Evolutionary conservation across 805 yeast species (phyloP), one percentile per base, ranked within the genome.

Genomic region (Candida tallmaniae): DNA sequence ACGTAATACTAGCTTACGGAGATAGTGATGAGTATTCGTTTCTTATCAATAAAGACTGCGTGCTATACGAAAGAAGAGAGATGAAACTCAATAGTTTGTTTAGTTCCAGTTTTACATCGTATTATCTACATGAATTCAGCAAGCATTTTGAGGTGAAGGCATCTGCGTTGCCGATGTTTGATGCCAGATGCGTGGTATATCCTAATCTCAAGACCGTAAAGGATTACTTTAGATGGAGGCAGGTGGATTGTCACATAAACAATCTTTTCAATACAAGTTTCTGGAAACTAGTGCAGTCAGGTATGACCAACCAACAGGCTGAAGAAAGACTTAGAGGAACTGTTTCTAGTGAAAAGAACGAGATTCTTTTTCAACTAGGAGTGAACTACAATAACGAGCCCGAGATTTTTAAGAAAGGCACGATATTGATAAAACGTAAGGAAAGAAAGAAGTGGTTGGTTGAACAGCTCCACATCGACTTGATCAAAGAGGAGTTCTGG

Each of bases 1-100:
- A 93, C 42, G 71, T 86, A 0, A 50, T 80, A 7, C 44, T 89
- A 54, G 95, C 96, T 0, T 93, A 83, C 53, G 98, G 98, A 0
- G 97, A 93, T 50, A 82, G 95, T 24, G 98, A 93, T 57, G 98
- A 93, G 61, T 93, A 83, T 54, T 81, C 90, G 10, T 90, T 90
- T 56, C 73, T 90, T 4, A 59, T 93, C 34, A 64, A 78, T 22
- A 74, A 70, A 28, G 66, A 66, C 21, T 78, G 93, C n/a, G 61
- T 60, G 2, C 55, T 90, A 40, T 90, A 82, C 50, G 95, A 89
- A 45, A 66, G 97, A 48, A 62, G 98, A 40, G 89, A 83, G 41
- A 71, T 77, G 57, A 93, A 93, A 55, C 60, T 93, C 21, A 78
- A 84, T 0, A 74, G 93, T 2, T 78, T 94, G 1, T 80, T 93